Conservation (phyloP, 75 land plant species). For the Chamaecyparis obtusa region DNA sequence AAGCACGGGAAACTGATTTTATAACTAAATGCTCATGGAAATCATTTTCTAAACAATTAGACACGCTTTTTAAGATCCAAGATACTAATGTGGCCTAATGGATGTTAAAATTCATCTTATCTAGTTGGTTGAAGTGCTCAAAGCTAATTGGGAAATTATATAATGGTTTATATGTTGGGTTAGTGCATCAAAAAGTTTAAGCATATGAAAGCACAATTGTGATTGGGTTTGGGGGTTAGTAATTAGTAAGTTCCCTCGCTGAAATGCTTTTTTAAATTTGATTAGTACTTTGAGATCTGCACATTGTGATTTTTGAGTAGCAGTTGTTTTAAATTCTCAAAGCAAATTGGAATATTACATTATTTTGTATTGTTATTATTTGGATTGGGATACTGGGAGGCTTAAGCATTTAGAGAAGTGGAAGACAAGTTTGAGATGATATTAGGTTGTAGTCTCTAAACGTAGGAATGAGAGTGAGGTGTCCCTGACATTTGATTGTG, state of each 20-base stretch:
- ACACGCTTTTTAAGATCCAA: not conserved
- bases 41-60: not conserved
- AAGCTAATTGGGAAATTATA: not conserved
- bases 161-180: not conserved
- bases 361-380: not conserved
- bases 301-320: not conserved
- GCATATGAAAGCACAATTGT: not conserved
- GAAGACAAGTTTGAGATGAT: not conserved
- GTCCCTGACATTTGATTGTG: constrained; percentile 5
- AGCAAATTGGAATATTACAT: not conserved
- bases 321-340: not conserved
- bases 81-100: not conserved
- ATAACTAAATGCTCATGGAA: not conserved
- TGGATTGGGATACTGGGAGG: not conserved
- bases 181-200: not conserved
- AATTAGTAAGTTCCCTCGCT: not conserved
- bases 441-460: not conserved
- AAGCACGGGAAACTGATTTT: not conserved
- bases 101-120: not conserved
- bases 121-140: not conserved
- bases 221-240: not conserved
- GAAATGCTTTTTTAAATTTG: not conserved
- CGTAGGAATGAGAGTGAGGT: not conserved
- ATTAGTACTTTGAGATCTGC: not conserved
- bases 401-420: not conserved